Evolutionary conservation across 23 red algal species (phyloP).

Genomic region (Gracilaria domingensis): DNA sequence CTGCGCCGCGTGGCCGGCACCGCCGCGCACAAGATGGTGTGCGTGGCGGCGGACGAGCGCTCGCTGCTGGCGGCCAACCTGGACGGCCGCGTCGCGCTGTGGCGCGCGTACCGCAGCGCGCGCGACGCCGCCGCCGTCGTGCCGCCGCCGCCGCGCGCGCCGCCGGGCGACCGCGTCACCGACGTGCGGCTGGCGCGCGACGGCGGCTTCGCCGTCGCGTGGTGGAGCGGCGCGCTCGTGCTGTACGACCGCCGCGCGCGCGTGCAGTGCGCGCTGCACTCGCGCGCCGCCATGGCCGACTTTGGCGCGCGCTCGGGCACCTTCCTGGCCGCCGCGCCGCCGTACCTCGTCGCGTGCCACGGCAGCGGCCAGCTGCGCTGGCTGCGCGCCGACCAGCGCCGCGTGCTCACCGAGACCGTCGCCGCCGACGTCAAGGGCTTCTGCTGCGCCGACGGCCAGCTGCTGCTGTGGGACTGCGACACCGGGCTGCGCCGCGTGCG

Average conservation of each 20-base stretch:
- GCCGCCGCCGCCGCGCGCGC: not conserved
- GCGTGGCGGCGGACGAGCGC: not conserved
- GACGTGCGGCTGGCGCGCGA: not conserved
- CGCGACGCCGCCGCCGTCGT: not conserved
- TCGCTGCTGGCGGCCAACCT: not conserved
- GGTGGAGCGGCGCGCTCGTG: conserved; percentile 13
- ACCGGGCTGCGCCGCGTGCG: not conserved
- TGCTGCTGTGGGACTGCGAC: conserved; percentile 12
- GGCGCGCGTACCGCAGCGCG: not conserved
- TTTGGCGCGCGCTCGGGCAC: not conserved
- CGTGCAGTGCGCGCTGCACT: not conserved
- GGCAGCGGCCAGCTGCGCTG: not conserved
- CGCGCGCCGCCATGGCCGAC: no score
- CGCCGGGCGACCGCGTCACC: conserved; percentile 25
- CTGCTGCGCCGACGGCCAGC: not conserved
- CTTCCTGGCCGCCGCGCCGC: not conserved
- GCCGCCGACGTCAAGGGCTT: conserved; percentile 10
- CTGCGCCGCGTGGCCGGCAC: not conserved
- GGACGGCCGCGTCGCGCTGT: conserved; percentile 22
- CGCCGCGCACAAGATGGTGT: not conserved
- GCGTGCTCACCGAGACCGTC: no score
- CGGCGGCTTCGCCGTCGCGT: not conserved
- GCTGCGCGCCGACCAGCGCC: not conserved
- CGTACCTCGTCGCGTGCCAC: not conserved
- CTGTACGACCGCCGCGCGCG: not conserved